Evolutionary conservation across 148 eudicot genomes (phyloP).

Genomic region (Rhododendron ovatum): DNA sequence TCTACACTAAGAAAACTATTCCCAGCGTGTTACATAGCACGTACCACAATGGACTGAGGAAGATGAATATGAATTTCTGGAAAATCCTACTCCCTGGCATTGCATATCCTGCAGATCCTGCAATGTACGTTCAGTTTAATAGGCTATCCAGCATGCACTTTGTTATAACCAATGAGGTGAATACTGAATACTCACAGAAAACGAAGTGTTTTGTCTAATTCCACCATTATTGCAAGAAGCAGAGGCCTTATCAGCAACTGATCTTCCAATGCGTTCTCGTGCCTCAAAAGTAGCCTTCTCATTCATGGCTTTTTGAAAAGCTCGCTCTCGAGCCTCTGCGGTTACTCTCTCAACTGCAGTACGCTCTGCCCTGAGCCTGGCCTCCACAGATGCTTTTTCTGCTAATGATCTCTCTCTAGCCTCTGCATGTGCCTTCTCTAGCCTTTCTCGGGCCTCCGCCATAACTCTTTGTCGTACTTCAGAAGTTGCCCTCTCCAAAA

Average conservation of each 20-base stretch:
- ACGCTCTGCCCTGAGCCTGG: conserved; percentile 75
- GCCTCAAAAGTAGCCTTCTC: conserved; percentile 53
- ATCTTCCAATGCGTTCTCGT: conserved; percentile 50
- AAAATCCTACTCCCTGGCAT: conserved; percentile 26
- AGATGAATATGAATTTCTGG: conserved; percentile 10
- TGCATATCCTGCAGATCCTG: conserved; percentile 40
- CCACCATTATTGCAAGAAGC: conserved; percentile 40
- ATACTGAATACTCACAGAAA: conserved; percentile 54
- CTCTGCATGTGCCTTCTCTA: conserved; percentile 76
- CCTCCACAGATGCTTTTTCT: conserved; percentile 49
- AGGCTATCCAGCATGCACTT: conserved; percentile 7
- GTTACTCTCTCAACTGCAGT: conserved; percentile 90
- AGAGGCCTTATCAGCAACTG: conserved; percentile 53
- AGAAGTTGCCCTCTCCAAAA: conserved; percentile 67
- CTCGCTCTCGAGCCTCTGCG: conserved; percentile 76
- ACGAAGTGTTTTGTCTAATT: conserved; percentile 56
- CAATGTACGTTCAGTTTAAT: conserved; percentile 10
- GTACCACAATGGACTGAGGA: conserved; percentile 38
- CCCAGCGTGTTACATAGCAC: conserved; percentile 11
- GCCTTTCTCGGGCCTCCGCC: conserved; percentile 76
- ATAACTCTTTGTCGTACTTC: conserved; percentile 77
- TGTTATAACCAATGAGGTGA: not conserved
- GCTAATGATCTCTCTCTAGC: conserved; percentile 54
- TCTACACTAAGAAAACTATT: not conserved
- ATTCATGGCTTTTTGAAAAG: conserved; percentile 61